These are phyloP conservation scores for Naematelia aurantialba DNA, from an alignment of 768 basidiomycete species.

Conservation along the genomic window DNA sequence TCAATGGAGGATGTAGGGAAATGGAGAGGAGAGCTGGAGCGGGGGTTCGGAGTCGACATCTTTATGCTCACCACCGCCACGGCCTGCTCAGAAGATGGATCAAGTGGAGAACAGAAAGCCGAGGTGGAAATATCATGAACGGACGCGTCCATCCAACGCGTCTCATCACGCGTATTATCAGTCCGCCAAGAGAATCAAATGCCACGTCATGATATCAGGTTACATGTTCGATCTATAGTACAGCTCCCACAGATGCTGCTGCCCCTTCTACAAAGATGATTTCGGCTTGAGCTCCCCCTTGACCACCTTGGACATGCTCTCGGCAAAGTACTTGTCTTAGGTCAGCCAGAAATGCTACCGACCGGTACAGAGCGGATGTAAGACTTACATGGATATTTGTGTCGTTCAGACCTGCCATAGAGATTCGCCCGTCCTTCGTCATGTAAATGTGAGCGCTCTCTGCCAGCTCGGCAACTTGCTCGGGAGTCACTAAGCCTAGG, in stretches of 20 bases:
- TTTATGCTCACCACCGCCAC: neutral
- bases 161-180: neutral
- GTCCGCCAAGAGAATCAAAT: neutral
- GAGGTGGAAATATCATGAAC: neutral
- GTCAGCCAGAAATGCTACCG: neutral
- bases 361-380: too few relatives aligned
- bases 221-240: neutral
- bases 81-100: neutral
- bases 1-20: conserved; percentile 50
- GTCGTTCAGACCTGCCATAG: conserved; percentile 88
- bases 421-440: conserved; percentile 63
- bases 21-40: conserved; percentile 48
- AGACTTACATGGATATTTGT: conserved; percentile 59
- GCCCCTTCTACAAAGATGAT: conserved; percentile 22
- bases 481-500: conserved; percentile 29
- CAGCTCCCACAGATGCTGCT: neutral
- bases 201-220: neutral
- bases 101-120: neutral
- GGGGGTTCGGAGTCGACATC: conserved; percentile 38
- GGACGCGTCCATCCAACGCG: neutral
- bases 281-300: conserved; percentile 49
- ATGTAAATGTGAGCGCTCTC: conserved; percentile 49
- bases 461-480: conserved; percentile 46
- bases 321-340: conserved; percentile 47
- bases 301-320: conserved; percentile 50